Conservation (phyloP, 768 basidiomycete genomes). For the Tephrocybe sp. region DNA sequence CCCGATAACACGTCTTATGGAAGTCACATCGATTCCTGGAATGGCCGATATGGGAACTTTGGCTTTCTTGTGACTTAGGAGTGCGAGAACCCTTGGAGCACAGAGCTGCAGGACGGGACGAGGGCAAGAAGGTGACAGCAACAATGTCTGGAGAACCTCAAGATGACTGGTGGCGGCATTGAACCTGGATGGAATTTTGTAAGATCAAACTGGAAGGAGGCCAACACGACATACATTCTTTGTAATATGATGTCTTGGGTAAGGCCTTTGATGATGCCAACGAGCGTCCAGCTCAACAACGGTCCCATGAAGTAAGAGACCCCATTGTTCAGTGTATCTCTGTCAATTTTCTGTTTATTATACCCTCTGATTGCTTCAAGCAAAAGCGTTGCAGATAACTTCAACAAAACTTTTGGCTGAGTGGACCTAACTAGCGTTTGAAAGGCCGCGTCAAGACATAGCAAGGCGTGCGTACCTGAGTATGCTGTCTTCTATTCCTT, state of each 20-base stretch:
- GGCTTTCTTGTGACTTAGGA: constrained; percentile 38
- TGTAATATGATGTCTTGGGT: constrained; percentile 60
- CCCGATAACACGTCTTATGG: constrained; percentile 36
- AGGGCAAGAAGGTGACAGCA: constrained; percentile 66
- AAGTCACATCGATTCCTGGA: constrained; percentile 26
- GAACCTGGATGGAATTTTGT: constrained; percentile 35
- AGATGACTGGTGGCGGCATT: constrained; percentile 48
- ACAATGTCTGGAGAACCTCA: constrained; percentile 62
- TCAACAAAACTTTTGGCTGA: constrained; percentile 63
- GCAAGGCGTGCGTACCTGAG: constrained; percentile 41
- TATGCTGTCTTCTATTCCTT: constrained; percentile 83
- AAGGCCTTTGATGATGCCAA: constrained; percentile 66
- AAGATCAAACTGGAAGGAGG: not conserved
- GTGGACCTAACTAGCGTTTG: constrained; percentile 50
- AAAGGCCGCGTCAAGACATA: not conserved
- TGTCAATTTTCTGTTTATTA: constrained; percentile 56
- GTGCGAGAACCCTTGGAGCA: constrained; percentile 48
- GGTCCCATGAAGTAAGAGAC: constrained; percentile 74
- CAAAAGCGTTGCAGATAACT: constrained; percentile 66
- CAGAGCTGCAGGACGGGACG: constrained; percentile 64
- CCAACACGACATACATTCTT: constrained; percentile 38
- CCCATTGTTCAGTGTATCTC: constrained; percentile 67
- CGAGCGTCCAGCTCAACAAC: constrained; percentile 76
- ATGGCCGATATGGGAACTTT: constrained; percentile 16
- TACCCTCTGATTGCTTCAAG: constrained; percentile 54